Conservation (phyloP, 2,329 filamentous ascomycete species). For the Neoscytalidium dimidiatum region DNA sequence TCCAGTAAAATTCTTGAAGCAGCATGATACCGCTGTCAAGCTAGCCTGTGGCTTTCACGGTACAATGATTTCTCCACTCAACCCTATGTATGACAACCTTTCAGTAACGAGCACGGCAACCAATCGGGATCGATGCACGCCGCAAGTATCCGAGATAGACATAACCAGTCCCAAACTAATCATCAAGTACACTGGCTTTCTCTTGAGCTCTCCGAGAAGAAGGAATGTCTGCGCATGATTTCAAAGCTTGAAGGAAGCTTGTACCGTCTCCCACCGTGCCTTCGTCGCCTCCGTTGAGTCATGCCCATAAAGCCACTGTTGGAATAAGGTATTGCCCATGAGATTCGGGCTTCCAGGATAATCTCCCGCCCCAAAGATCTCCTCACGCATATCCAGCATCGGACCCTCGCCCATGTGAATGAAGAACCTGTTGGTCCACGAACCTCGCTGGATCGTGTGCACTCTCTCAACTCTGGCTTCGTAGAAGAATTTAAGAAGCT, state of each 20-base stretch:
- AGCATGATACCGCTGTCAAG: too few species aligned
- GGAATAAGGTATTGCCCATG: constrained; percentile 17
- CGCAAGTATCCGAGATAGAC: too few species aligned
- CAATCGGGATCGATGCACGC: too few species aligned
- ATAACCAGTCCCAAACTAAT: too few species aligned
- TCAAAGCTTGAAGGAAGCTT: not conserved
- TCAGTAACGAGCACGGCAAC: too few species aligned
- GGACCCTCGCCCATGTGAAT: constrained; percentile 16
- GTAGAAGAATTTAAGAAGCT: constrained; percentile 1
- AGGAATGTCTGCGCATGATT: too few species aligned
- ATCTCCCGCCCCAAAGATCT: constrained; percentile 6
- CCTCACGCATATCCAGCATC: not conserved
- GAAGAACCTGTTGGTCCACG: constrained; percentile 16
- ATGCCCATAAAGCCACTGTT: constrained; percentile 5
- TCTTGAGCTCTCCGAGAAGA: too few species aligned
- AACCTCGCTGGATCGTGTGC: constrained; percentile 13
- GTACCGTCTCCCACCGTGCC: not conserved
- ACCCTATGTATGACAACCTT: too few species aligned
- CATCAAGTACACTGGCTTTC: too few species aligned
- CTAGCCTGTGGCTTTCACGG: too few species aligned
- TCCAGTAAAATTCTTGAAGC: too few species aligned
- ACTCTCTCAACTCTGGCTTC: not conserved
- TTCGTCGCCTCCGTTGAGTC: not conserved
- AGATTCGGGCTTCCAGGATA: constrained; percentile 17
- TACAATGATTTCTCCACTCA: too few species aligned